Evolutionary conservation across 208 protist genomes (phyloP), one percentile per base, ranked within the genome.

Genomic region (Trypanosoma lewisi): DNA sequence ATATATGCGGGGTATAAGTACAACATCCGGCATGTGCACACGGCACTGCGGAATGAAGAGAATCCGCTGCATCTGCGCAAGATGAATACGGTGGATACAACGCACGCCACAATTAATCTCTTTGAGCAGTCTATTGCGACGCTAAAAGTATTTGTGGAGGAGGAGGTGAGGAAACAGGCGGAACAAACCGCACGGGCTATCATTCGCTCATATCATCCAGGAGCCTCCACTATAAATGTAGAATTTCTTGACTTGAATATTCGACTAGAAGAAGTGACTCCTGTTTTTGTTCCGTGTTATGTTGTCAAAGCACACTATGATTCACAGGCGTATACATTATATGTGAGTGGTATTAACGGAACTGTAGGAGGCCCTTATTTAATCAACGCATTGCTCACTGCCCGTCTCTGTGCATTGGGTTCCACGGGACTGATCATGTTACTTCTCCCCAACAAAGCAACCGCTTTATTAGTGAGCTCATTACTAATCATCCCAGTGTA

Each of bases 1-100:
- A 73, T 91, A 31, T 96, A 96, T 71, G 89, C 82, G 0, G 89
- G 89, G 1, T 96, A 93, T 75, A 95, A 95, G 80, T 95, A 95
- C 75, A 92, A 93, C 68, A 88, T 91, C 66, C 31, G 23, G 48
- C 80, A 95, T 70, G 77, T 93, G 2, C 82, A 95, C 49, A 65
- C 37, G 21, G 82, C 82, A 9, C 76, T 93, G 37, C 61, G 77
- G 21, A 79, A 61, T 37, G 85, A 93, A 59, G 66, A 67, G 48
- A 77, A 79, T 28, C 67, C 82, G 2, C 61, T 87, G 44, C 60
- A 76, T 25, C 51, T 92, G 69, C 48, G 64, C 17, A 86, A 86
- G 58, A 85, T 92, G 75, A 55, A 53, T 49, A 34, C 57, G 19
- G 58, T 96, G 12, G 76, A 96, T 78, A 87, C 80, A 11, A 78